phyloP scores from a whole-genome alignment of 768 basidiomycete species.

The Hortiboletus flavorubellus region DNA sequence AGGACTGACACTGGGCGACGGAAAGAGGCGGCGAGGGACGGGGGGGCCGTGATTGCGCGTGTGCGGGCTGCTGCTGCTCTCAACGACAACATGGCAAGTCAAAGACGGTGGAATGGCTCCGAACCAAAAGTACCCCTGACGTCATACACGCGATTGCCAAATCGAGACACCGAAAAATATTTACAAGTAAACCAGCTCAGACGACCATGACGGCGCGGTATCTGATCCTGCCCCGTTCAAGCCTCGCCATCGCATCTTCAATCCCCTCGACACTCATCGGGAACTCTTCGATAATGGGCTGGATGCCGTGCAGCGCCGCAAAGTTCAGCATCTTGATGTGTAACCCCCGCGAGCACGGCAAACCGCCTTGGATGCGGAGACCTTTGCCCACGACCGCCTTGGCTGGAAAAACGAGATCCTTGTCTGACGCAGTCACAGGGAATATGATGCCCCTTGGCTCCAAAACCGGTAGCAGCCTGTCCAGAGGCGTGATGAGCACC shows the following conservation, averaged over 20 bases:
- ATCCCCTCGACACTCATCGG: slow-evolving; percentile 31
- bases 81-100: slow-evolving; percentile 13
- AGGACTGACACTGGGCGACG: slow-evolving; percentile 7
- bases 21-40: neutral
- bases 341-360: slow-evolving; percentile 25
- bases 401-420: slow-evolving; percentile 23
- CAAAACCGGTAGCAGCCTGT: slow-evolving; percentile 28
- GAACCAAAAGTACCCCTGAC: slow-evolving; percentile 5
- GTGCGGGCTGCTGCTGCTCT: slow-evolving; percentile 5
- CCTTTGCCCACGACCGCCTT: slow-evolving; percentile 14
- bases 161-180: neutral
- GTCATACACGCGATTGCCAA: slow-evolving; percentile 11
- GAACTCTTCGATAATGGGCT: slow-evolving; percentile 32
- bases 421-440: slow-evolving; percentile 25
- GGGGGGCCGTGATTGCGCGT: neutral
- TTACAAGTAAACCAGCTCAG: no score
- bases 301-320: slow-evolving; percentile 28
- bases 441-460: slow-evolving; percentile 22
- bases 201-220: slow-evolving; percentile 31
- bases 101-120: neutral
- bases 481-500: neutral
- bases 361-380: slow-evolving; percentile 24
- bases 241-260: slow-evolving; percentile 24
- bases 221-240: slow-evolving; percentile 27
- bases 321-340: slow-evolving; percentile 35